phyloP scores from a whole-genome alignment of 2,329 filamentous ascomycete species.

The Phaeosphaeria sp. region DNA sequence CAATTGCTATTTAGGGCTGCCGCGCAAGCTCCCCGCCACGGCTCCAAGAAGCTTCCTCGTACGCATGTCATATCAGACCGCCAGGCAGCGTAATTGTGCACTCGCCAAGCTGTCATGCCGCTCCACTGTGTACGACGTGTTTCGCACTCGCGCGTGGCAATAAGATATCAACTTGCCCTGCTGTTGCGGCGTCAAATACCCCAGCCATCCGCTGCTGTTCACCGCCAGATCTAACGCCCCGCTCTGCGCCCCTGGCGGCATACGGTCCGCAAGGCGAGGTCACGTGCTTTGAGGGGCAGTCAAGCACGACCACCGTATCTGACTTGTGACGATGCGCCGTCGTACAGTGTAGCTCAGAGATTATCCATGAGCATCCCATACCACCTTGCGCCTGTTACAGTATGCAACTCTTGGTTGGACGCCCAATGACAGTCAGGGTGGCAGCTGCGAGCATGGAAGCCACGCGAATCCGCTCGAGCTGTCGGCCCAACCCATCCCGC shows the following conservation, averaged over 20 bases:
- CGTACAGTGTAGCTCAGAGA: neutral
- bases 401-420: neutral
- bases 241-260: slow-evolving; percentile 4
- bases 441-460: slow-evolving; percentile 28
- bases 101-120: slow-evolving; percentile 27
- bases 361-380: neutral
- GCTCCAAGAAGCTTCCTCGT: slow-evolving; percentile 26
- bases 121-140: slow-evolving; percentile 31
- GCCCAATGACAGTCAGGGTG: neutral
- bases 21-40: slow-evolving; percentile 48
- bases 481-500: slow-evolving; percentile 26
- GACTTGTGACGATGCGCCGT: neutral
- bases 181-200: slow-evolving; percentile 15
- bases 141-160: slow-evolving; percentile 9
- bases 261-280: slow-evolving; percentile 7
- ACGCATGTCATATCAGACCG: slow-evolving; percentile 25
- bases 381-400: neutral
- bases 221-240: slow-evolving; percentile 42
- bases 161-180: slow-evolving; percentile 19
- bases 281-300: slow-evolving; percentile 45
- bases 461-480: slow-evolving; percentile 28
- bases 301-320: neutral
- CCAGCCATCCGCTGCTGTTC: slow-evolving; percentile 43
- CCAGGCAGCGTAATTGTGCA: slow-evolving; percentile 39
- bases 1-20: slow-evolving; percentile 22